These are phyloP conservation scores for Pseudozyma tsukubaensis DNA, from an alignment of 1,284 basidiomycete genomes.

Conservation along the genomic window DNA sequence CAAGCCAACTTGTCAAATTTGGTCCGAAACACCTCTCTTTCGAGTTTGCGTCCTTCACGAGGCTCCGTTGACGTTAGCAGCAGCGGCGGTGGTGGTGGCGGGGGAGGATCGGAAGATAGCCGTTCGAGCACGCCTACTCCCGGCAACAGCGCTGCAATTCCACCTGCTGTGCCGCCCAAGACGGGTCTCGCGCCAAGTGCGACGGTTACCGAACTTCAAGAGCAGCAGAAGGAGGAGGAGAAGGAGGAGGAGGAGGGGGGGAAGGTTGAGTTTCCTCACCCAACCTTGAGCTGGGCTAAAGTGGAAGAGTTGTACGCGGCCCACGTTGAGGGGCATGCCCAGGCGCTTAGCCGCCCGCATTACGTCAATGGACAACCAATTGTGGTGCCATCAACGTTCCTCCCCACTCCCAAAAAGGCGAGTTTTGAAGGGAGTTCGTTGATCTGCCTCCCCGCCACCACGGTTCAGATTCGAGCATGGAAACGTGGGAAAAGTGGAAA, in stretches of 20 bases:
- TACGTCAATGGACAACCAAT: too few relatives aligned
- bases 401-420: background rate
- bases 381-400: background rate
- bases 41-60: background rate
- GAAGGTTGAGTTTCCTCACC: background rate
- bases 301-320: constrained; percentile 2
- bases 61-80: background rate
- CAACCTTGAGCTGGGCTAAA: background rate
- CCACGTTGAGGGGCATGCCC: constrained; percentile 15
- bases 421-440: background rate
- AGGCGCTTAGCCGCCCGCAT: constrained; percentile 11
- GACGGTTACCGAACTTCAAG: too few relatives aligned
- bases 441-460: background rate
- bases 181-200: background rate
- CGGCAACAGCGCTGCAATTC: background rate
- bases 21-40: constrained; percentile 19
- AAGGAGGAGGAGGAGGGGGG: background rate
- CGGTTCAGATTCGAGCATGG: background rate
- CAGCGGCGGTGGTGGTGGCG: background rate
- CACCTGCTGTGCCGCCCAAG: constrained; percentile 20
- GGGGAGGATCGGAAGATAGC: background rate
- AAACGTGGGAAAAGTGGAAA: background rate
- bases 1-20: constrained; percentile 33
- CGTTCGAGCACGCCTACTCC: background rate
- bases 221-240: background rate